phyloP scores from a whole-genome alignment of 768 basidiomycete species.

The Rhodotorula graminis region DNA sequence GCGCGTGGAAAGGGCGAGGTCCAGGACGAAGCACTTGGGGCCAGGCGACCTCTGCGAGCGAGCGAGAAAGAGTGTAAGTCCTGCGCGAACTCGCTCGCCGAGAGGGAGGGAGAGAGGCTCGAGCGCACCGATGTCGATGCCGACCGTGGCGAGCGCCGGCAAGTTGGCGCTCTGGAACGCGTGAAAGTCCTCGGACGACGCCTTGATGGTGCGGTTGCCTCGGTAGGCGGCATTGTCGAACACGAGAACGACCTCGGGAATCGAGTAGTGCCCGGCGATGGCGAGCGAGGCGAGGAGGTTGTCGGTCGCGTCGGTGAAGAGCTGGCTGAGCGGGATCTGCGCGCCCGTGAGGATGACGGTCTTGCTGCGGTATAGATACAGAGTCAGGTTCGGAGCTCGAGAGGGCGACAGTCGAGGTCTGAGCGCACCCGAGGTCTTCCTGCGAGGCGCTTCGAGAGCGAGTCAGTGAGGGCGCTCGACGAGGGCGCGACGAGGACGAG shows the following conservation, averaged over 20 bases:
- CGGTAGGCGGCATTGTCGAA: constrained; percentile 85
- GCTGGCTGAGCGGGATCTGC: constrained; percentile 83
- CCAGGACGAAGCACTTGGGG: constrained; percentile 75
- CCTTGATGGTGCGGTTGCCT: constrained; percentile 48
- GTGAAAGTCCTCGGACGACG: constrained; percentile 35
- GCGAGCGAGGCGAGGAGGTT: constrained; percentile 79
- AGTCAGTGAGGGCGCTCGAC: not conserved
- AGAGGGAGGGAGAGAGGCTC: not conserved
- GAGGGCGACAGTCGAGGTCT: constrained; percentile 52
- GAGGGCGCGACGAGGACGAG: not conserved
- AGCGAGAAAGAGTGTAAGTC: too few species aligned
- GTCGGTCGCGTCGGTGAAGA: constrained; percentile 82
- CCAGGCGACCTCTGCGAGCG: constrained; percentile 63
- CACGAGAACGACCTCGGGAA: constrained; percentile 69
- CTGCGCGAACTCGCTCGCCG: constrained; percentile 41
- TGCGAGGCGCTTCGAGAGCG: not conserved
- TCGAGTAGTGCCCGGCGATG: constrained; percentile 83
- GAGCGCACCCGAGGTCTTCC: constrained; percentile 80
- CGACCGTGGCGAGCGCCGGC: constrained; percentile 54
- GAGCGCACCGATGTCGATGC: constrained; percentile 63
- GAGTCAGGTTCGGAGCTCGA: constrained; percentile 48
- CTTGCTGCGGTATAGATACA: constrained; percentile 63
- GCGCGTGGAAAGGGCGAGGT: constrained; percentile 69
- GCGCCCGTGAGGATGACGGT: constrained; percentile 81
- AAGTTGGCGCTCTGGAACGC: constrained; percentile 27